A percentile compares a stretch with the other conserved stretches of the same genome.
Conservation (phyloP, 2,329 filamentous ascomycete genomes). For the Aaosphaeria pasadenensis region DNA sequence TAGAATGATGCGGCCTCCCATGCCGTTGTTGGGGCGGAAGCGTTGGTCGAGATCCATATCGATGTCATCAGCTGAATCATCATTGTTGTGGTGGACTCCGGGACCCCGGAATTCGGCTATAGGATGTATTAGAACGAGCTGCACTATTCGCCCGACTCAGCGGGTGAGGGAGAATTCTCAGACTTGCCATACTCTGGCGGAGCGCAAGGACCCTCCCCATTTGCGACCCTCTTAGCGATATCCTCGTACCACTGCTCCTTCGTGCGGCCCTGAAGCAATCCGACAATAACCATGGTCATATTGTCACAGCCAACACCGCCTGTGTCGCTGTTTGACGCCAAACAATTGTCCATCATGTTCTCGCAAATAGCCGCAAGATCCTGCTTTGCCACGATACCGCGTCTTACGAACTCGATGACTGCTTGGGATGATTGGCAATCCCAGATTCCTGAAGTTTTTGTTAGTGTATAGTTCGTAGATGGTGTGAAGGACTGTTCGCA, state of each 20-base stretch:
- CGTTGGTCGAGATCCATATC: conserved; percentile 69
- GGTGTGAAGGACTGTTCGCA: conserved; percentile 14
- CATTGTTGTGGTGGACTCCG: conserved; percentile 49
- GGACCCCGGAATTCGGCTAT: conserved; percentile 52
- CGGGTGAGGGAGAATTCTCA: conserved; percentile 38
- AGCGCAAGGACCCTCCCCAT: conserved; percentile 95
- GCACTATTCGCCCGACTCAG: conserved; percentile 30
- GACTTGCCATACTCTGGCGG: conserved; percentile 98
- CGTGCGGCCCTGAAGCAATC: conserved; percentile 82
- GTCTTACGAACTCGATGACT: conserved; percentile 92
- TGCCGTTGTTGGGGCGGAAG: conserved; percentile 65
- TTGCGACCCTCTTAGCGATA: conserved; percentile 88
- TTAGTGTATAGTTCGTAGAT: not conserved
- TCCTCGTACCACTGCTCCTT: conserved; percentile 99
- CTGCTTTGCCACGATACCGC: conserved; percentile 95
- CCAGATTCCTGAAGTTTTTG: conserved; percentile 75
- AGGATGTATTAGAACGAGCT: conserved; percentile 30
- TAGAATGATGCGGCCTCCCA: conserved; percentile 78
- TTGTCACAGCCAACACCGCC: conserved; percentile 98
- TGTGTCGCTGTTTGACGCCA: conserved; percentile 96
- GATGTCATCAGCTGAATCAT: conserved; percentile 58
- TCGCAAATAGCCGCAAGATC: conserved; percentile 93
- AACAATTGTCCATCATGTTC: conserved; percentile 99
- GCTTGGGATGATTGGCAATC: conserved; percentile 98
- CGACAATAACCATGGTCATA: conserved; percentile 96